Base-by-base conservation (phyloP, 2,329 filamentous ascomycete genomes). In the Alternaria consortialis region DNA sequence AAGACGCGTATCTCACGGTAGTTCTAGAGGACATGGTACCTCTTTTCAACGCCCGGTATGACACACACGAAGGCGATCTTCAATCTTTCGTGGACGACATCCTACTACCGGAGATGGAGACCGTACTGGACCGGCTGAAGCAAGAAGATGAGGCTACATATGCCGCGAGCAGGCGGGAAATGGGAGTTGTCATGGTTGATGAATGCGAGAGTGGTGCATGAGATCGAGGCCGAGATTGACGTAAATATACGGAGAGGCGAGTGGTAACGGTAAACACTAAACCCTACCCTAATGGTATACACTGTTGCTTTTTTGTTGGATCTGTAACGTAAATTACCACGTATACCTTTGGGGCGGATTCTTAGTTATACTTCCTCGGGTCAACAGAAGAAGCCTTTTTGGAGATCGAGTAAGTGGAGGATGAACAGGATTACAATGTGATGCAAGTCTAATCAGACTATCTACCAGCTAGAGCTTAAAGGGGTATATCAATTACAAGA, bases 401-500 rank as follows among this genome's bases (percentile, higher is more conserved):
- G 17, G 17, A 23, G 11, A 42, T 3, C 20, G 23, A 4, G 20
- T 25, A n/a, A n/a, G 32, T 37, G 15, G 32, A n/a, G 8, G 9
- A 5, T 2, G 20, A 36, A 13, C 11, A 23, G 5, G 5, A 50
- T 50, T 50, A 50, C 31, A 50, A 37, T 36, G 23, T 37, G 32
- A 50, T 50, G 20, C 17, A 25, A 50, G 46, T 23, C 46, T 50
- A n/a, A 8, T 37, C 46, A 50, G 46, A 50, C 46, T 36, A 27
- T 42, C 34, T 23, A 25, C 27, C 31, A 17, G 29, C 37, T 29
- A 37, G 4, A 7, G 20, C 17, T 23, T 52, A 42, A 43, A 17
- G 15, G 42, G 57, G 43, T 60, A 56, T 54, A 60, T 56, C 34
- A 27, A 34, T 25, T 46, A 50, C 39, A 37, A 32, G 20, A 43